These are phyloP conservation scores for Pseudomonodictys pantanalensis DNA, from an alignment of 495 filamentous ascomycete species.

Conservation along the genomic window DNA sequence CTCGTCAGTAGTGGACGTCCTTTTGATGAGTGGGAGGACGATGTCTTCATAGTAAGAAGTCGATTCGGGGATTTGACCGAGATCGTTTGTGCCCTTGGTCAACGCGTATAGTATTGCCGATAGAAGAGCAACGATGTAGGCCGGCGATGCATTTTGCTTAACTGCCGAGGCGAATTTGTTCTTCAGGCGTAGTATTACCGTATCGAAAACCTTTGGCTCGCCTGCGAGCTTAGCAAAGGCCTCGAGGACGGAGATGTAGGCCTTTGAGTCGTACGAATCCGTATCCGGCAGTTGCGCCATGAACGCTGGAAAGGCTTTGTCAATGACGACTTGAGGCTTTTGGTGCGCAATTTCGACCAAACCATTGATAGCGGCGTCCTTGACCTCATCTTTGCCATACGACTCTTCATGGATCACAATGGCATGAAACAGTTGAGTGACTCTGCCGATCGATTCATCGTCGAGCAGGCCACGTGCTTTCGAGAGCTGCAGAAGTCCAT, in stretches of 20 bases:
- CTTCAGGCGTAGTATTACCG: constrained; percentile 63
- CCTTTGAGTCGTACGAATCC: constrained; percentile 40
- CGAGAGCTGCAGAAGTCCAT: constrained; percentile 57
- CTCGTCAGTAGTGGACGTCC: constrained; percentile 13
- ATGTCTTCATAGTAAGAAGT: constrained; percentile 60
- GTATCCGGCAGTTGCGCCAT: constrained; percentile 66
- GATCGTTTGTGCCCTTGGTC: constrained; percentile 48
- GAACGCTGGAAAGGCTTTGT: constrained; percentile 71
- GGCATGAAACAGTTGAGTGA: constrained; percentile 64
- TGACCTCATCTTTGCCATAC: constrained; percentile 56
- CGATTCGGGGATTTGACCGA: constrained; percentile 50
- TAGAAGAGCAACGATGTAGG: constrained; percentile 60
- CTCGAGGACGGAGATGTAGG: constrained; percentile 61
- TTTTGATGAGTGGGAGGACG: constrained; percentile 45
- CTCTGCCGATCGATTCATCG: constrained; percentile 60
- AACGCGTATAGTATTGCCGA: constrained; percentile 65
- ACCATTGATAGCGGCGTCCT: constrained; percentile 61
- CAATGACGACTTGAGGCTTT: constrained; percentile 64
- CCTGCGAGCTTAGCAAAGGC: constrained; percentile 64
- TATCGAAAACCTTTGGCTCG: constrained; percentile 65
- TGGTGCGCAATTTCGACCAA: constrained; percentile 64
- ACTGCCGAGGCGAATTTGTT: constrained; percentile 63
- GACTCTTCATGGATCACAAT: constrained; percentile 61
- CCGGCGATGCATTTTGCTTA: constrained; percentile 51
- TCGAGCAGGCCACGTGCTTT: constrained; percentile 57